Evolutionary conservation across 208 protist species (phyloP).

Genomic region (Trichomonas tenax): DNA sequence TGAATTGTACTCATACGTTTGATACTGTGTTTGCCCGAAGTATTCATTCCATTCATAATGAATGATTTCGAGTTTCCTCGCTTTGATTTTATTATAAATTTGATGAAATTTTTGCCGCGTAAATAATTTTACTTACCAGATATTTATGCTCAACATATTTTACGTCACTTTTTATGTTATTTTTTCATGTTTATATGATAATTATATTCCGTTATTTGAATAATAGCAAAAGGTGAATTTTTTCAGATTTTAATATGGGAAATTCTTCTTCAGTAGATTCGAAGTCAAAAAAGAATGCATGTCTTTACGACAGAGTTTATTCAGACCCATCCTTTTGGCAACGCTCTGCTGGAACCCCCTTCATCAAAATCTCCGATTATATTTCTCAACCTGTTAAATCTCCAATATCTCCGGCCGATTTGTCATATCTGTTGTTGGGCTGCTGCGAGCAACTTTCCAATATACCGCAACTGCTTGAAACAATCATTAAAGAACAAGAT

Average conservation of each 20-base stretch:
- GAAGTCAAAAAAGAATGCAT: background rate
- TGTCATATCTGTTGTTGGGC: background rate
- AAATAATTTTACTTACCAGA: no score
- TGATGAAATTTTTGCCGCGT: no score
- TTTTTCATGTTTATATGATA: no score
- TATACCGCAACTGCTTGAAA: background rate
- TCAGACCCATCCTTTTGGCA: background rate
- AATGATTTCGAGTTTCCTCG: no score
- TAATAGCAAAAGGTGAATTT: no score
- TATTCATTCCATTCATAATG: no score
- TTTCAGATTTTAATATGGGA: background rate
- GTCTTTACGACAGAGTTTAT: background rate
- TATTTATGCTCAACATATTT: no score
- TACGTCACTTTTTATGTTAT: no score
- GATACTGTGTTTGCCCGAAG: no score
- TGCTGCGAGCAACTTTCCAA: background rate
- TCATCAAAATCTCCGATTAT: background rate
- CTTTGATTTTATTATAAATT: no score
- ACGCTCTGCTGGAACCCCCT: background rate
- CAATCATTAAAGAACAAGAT: background rate
- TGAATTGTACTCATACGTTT: no score
- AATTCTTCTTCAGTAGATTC: background rate
- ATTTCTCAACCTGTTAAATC: background rate
- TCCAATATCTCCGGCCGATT: background rate
- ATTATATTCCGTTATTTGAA: no score